These are phyloP conservation scores for Tuber microsphaerosporum DNA, from an alignment of 495 filamentous ascomycete genomes.

Conservation along the genomic window DNA sequence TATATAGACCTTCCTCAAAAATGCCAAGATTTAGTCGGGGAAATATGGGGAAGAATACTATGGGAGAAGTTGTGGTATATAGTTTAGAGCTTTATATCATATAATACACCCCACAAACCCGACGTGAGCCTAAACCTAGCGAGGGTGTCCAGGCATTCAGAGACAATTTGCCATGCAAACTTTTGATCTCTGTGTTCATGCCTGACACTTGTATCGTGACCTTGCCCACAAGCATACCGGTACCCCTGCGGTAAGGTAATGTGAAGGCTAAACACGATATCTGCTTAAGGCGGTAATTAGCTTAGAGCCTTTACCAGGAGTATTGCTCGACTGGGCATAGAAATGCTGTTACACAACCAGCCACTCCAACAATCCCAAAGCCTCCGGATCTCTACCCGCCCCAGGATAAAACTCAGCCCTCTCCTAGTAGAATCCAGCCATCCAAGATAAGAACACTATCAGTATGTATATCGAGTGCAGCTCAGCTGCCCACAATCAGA, in stretches of 20 bases:
- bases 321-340: background rate
- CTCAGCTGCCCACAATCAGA: background rate
- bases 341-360: background rate
- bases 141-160: too few species aligned
- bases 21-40: too few species aligned
- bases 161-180: too few species aligned
- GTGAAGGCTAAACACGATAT: background rate
- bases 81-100: too few species aligned
- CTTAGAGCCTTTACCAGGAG: background rate
- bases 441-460: background rate
- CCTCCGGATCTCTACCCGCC: background rate
- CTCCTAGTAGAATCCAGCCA: background rate
- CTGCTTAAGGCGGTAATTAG: background rate
- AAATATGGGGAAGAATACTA: too few species aligned
- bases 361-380: background rate
- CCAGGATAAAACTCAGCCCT: background rate
- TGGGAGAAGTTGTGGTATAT: too few species aligned
- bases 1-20: too few species aligned
- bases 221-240: background rate
- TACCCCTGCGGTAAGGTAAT: too few species aligned
- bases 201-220: background rate
- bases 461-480: background rate
- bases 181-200: too few species aligned
- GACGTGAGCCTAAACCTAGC: too few species aligned
- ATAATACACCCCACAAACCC: too few species aligned